These are phyloP conservation scores for Phytophthora sansomeana DNA, from an alignment of 352 stramenopile species.

Conservation along the genomic window DNA sequence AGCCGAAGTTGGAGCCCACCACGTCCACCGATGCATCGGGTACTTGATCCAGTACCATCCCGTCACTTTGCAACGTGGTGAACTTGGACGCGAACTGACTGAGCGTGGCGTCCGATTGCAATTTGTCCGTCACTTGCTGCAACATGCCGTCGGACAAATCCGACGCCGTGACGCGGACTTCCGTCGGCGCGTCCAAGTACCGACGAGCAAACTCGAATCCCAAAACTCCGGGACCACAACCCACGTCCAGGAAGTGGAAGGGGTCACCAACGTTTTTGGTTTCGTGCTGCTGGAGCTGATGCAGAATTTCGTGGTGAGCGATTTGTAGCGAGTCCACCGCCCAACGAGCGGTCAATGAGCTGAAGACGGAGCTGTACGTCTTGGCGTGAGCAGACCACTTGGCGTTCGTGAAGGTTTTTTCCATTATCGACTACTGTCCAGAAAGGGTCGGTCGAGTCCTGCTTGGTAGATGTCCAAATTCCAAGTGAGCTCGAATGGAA, in stretches of 20 bases:
- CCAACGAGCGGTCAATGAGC: constrained; percentile 29
- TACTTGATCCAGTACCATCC: constrained; percentile 42
- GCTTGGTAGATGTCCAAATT: not conserved
- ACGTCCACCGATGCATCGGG: constrained; percentile 41
- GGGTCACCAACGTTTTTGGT: constrained; percentile 2
- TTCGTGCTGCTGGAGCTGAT: constrained; percentile 30
- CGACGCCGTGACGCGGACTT: constrained; percentile 46
- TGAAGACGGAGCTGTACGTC: constrained; percentile 37
- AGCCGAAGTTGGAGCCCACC: constrained; percentile 54
- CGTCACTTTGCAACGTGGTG: constrained; percentile 51
- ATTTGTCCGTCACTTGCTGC: constrained; percentile 31
- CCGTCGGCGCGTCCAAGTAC: constrained; percentile 22
- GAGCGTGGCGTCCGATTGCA: constrained; percentile 28
- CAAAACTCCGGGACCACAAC: constrained; percentile 39
- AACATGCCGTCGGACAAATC: constrained; percentile 57
- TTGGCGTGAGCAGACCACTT: constrained; percentile 44
- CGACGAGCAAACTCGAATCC: constrained; percentile 49
- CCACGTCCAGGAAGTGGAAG: constrained; percentile 50
- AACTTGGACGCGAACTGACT: constrained; percentile 32
- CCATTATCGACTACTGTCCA: constrained; percentile 19
- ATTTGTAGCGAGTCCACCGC: constrained; percentile 37
- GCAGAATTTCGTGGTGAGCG: constrained; percentile 35
- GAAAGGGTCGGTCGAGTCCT: not conserved
- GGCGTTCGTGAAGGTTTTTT: constrained; percentile 40
- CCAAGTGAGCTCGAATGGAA: not conserved